These are phyloP conservation scores for Athelia psychrophila DNA, from an alignment of 1,284 basidiomycete genomes.

Conservation along the genomic window DNA sequence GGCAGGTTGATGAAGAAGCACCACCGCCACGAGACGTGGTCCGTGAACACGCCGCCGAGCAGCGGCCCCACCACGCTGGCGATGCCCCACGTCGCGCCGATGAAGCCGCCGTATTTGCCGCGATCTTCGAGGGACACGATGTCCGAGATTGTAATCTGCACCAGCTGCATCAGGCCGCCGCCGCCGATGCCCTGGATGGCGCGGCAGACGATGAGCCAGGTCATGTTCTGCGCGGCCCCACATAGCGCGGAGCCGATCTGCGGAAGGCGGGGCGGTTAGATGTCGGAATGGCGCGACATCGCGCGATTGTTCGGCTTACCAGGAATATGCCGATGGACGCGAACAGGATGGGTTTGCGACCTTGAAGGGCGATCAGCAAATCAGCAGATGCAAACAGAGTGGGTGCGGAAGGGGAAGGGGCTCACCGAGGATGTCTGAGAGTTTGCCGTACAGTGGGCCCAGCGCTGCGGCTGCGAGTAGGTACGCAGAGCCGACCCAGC, in stretches of 20 bases:
- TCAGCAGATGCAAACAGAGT: neutral
- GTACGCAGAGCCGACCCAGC: slow-evolving; percentile 81
- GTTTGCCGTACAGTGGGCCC: slow-evolving; percentile 73
- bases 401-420: no score
- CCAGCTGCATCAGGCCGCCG: slow-evolving; percentile 67
- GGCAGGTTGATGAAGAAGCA: slow-evolving; percentile 81
- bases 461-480: slow-evolving; percentile 68
- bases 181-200: slow-evolving; percentile 85
- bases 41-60: slow-evolving; percentile 70
- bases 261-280: neutral
- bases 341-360: slow-evolving; percentile 77
- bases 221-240: slow-evolving; percentile 78
- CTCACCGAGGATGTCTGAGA: slow-evolving; percentile 59
- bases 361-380: slow-evolving; percentile 23
- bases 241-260: slow-evolving; percentile 79
- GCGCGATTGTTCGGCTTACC: slow-evolving; percentile 31
- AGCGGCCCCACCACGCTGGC: slow-evolving; percentile 78
- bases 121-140: slow-evolving; percentile 80
- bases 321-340: slow-evolving; percentile 69
- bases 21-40: slow-evolving; percentile 77
- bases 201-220: slow-evolving; percentile 69
- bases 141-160: slow-evolving; percentile 76
- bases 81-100: slow-evolving; percentile 82
- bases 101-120: slow-evolving; percentile 69
- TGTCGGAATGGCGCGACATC: no score